These are phyloP conservation scores for Termitomyces sp. DNA, from an alignment of 768 basidiomycete species.

Conservation along the genomic window DNA sequence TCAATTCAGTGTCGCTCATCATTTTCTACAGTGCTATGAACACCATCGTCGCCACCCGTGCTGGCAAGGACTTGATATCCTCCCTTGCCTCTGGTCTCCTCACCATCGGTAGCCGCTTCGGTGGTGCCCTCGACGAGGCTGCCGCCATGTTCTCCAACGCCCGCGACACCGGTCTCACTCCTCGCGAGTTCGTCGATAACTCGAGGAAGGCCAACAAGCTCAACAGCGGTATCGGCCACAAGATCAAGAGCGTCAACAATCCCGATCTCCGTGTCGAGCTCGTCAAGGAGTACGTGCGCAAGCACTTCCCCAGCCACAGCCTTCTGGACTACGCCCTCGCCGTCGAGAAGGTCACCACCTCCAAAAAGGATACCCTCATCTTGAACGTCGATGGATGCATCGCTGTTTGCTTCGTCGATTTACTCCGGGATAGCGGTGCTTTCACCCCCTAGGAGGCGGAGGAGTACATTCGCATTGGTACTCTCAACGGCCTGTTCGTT, in stretches of 20 bases:
- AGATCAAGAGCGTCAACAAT: slow-evolving; percentile 99
- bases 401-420: slow-evolving; percentile 94
- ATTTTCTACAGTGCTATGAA: slow-evolving; percentile 75
- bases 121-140: slow-evolving; percentile 97
- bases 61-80: slow-evolving; percentile 98
- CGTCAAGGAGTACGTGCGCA: slow-evolving; percentile 92
- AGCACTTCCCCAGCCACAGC: slow-evolving; percentile 94
- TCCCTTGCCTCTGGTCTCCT: slow-evolving; percentile 93
- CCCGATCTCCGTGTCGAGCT: slow-evolving; percentile 90
- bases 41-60: slow-evolving; percentile 97
- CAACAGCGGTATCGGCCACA: slow-evolving; percentile 98
- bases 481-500: slow-evolving; percentile 95
- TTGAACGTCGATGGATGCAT: slow-evolving; percentile 96
- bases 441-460: slow-evolving; percentile 95
- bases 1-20: slow-evolving; percentile 4
- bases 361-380: slow-evolving; percentile 98
- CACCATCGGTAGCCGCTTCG: slow-evolving; percentile 97
- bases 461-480: slow-evolving; percentile 96
- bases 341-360: slow-evolving; percentile 94
- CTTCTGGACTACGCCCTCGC: slow-evolving; percentile 93
- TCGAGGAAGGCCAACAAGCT: slow-evolving; percentile 92
- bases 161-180: slow-evolving; percentile 86
- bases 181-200: slow-evolving; percentile 96
- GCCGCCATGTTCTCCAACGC: slow-evolving; percentile 94
- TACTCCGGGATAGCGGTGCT: slow-evolving; percentile 86